Evolutionary conservation across 176 grass and related monocot species (phyloP).

Genomic region (Oryza meridionalis): DNA sequence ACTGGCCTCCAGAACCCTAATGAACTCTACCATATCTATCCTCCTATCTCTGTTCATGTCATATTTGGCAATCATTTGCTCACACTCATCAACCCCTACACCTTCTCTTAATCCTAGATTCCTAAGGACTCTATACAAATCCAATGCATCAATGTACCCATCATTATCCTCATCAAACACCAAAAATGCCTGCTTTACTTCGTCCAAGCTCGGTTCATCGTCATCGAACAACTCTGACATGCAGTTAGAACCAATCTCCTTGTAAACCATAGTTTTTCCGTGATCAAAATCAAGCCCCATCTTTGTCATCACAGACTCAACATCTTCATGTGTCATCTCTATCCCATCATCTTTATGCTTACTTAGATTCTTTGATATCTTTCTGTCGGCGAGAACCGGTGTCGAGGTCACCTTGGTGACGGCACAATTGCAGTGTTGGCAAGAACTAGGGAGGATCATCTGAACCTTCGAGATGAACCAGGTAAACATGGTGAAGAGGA

Average conservation of each 20-base stretch:
- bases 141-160: conserved; percentile 67
- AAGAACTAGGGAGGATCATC: conserved; percentile 31
- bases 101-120: conserved; percentile 57
- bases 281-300: conserved; percentile 45
- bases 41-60: conserved; percentile 61
- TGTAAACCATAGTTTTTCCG: background rate
- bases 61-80: conserved; percentile 70
- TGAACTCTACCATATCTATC: conserved; percentile 75
- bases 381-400: background rate
- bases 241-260: conserved; percentile 9
- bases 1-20: conserved; percentile 68
- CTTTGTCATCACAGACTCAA: conserved; percentile 38
- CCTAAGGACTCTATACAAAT: conserved; percentile 52
- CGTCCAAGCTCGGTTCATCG: conserved; percentile 75
- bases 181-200: conserved; percentile 66
- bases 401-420: background rate
- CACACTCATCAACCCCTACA: conserved; percentile 50
- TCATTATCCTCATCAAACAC: conserved; percentile 73
- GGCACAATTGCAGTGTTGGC: background rate
- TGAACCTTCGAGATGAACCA: conserved; percentile 43
- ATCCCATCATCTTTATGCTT: conserved; percentile 2
- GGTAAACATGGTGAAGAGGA: conserved; percentile 44
- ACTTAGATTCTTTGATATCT: background rate
- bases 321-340: conserved; percentile 40
- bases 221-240: conserved; percentile 52